These are phyloP conservation scores for Pyrrhoderma lamaoense DNA, from an alignment of 1,284 basidiomycete species.

Conservation along the genomic window DNA sequence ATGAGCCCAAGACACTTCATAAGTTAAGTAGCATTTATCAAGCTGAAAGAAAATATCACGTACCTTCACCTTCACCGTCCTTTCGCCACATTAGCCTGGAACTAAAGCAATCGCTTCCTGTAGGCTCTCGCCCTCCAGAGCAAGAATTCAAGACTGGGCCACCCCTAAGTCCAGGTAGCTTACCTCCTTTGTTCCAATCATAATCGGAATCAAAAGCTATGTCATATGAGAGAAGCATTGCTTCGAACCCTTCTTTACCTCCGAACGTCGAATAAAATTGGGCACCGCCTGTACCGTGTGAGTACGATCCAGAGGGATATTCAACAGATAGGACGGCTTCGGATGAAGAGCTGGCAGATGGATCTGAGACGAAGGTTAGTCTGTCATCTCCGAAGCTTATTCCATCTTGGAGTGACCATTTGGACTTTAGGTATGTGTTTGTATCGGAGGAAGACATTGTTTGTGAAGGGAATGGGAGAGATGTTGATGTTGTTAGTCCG, in stretches of 20 bases:
- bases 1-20: too few species aligned
- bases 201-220: conserved; percentile 54
- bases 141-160: conserved; percentile 34
- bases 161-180: conserved; percentile 39
- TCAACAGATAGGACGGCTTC: conserved; percentile 55
- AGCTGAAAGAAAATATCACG: conserved; percentile 6
- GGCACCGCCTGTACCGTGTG: conserved; percentile 51
- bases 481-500: conserved; percentile 53
- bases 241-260: conserved; percentile 42
- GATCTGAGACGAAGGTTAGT: conserved; percentile 57
- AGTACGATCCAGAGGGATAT: conserved; percentile 55
- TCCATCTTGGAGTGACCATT: conserved; percentile 55
- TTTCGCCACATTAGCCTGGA: conserved; percentile 41
- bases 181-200: conserved; percentile 44
- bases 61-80: conserved; percentile 36
- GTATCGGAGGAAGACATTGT: conserved; percentile 46
- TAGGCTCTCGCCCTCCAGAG: conserved; percentile 34
- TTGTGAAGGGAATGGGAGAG: conserved; percentile 58
- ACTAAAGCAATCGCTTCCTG: conserved; percentile 39
- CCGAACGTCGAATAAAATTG: conserved; percentile 66
- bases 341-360: conserved; percentile 25
- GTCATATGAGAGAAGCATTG: conserved; percentile 65
- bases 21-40: too few species aligned
- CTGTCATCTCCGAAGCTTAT: conserved; percentile 51
- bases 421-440: conserved; percentile 42